phyloP scores from a whole-genome alignment of 306 rosid species.

The Cucurbita ficifolia region DNA sequence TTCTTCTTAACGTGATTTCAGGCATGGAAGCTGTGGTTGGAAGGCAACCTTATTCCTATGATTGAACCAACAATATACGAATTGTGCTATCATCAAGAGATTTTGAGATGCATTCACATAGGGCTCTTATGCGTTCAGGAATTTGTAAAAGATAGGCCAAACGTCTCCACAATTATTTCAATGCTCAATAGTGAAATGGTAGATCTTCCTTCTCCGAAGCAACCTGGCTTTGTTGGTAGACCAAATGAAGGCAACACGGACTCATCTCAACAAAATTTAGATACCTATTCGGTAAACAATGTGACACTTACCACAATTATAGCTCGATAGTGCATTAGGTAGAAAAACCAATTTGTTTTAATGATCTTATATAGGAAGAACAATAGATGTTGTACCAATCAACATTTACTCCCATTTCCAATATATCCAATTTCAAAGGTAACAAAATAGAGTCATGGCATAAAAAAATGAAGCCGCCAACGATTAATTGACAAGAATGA shows the following conservation, averaged over 20 bases:
- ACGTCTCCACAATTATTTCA: neutral
- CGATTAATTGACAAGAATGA: too few species aligned
- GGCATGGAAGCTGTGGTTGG: conserved; percentile 1
- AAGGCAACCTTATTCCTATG: neutral
- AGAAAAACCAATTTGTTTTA: neutral
- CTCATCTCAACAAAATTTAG: neutral
- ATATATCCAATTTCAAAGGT: too few species aligned
- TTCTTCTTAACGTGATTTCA: neutral
- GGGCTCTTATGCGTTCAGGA: conserved; percentile 5
- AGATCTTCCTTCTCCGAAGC: neutral
- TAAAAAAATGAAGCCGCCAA: too few species aligned
- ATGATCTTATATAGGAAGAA: neutral
- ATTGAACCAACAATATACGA: neutral
- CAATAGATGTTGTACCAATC: too few species aligned
- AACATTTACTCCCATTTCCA: too few species aligned
- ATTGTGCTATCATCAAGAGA: neutral
- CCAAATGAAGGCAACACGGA: neutral
- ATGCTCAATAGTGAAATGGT: conserved; percentile 4
- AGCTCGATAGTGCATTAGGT: neutral
- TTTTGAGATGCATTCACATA: neutral
- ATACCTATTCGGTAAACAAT: neutral
- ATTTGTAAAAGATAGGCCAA: neutral
- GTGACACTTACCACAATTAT: neutral
- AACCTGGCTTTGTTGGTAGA: neutral
- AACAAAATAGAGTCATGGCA: too few species aligned